Evolutionary conservation across 306 rosid genomes (phyloP).

Genomic region (Elaeagnus macrophylla): DNA sequence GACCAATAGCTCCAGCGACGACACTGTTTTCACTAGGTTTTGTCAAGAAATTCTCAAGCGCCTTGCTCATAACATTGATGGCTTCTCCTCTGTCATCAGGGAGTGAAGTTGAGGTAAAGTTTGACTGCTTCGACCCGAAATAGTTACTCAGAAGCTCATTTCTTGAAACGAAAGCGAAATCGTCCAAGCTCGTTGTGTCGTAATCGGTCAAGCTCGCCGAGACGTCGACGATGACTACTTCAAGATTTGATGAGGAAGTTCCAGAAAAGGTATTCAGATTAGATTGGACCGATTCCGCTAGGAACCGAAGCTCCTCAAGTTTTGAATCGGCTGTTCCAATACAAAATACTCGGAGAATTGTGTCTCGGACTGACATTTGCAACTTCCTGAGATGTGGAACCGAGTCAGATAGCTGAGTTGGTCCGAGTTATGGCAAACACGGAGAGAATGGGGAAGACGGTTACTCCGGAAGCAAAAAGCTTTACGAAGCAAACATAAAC

Average conservation of each 20-base stretch:
- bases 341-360: slow-evolving; percentile 49
- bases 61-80: slow-evolving; percentile 55
- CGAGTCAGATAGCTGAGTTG: too few species aligned
- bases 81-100: slow-evolving; percentile 75
- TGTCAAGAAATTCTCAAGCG: slow-evolving; percentile 42
- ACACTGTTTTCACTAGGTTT: slow-evolving; percentile 34
- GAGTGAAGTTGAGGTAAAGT: slow-evolving; percentile 15
- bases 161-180: slow-evolving; percentile 54
- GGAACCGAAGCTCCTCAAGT: slow-evolving; percentile 69
- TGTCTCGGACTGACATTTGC: slow-evolving; percentile 19
- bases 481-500: too few species aligned
- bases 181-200: slow-evolving; percentile 22
- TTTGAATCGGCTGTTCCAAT: slow-evolving; percentile 80
- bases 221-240: slow-evolving; percentile 60
- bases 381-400: not conserved
- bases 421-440: not conserved
- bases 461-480: not conserved
- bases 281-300: slow-evolving; percentile 53
- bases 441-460: not conserved
- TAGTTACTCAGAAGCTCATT: slow-evolving; percentile 40
- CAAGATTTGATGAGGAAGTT: slow-evolving; percentile 25
- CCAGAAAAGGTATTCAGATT: slow-evolving; percentile 47
- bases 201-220: slow-evolving; percentile 38
- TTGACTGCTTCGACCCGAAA: slow-evolving; percentile 16
- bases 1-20: slow-evolving; percentile 62